These are phyloP conservation scores for Dissoconium aciculare DNA, from an alignment of 2,329 filamentous ascomycete genomes.

Conservation along the genomic window DNA sequence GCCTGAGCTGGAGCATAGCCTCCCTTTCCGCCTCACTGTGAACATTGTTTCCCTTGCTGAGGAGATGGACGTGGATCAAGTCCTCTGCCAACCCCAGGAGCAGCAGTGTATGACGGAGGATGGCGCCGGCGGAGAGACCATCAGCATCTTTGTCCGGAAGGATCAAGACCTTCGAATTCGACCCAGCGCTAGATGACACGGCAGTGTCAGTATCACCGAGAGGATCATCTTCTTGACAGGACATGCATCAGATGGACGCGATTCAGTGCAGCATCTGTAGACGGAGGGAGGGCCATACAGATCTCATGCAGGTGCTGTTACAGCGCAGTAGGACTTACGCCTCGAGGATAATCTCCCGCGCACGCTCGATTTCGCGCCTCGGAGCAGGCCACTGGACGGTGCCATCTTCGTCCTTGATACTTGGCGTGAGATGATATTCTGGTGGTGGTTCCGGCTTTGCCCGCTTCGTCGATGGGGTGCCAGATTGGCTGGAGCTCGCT, in stretches of 20 bases:
- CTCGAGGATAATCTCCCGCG: slow-evolving; percentile 41
- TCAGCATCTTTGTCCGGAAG: slow-evolving; percentile 57
- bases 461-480: slow-evolving; percentile 17
- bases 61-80: slow-evolving; percentile 43
- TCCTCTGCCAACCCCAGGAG: slow-evolving; percentile 41
- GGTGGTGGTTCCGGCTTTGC: slow-evolving; percentile 23
- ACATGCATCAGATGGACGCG: too few species aligned
- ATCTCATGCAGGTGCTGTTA: too few species aligned
- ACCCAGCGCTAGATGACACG: slow-evolving; percentile 29
- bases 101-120: slow-evolving; percentile 44
- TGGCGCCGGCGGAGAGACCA: slow-evolving; percentile 49
- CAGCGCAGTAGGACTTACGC: slow-evolving; percentile 40
- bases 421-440: slow-evolving; percentile 34
- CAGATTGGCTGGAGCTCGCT: background rate
- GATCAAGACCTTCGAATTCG: slow-evolving; percentile 39
- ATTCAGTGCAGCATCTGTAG: too few species aligned
- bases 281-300: too few species aligned
- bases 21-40: slow-evolving; percentile 40
- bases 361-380: slow-evolving; percentile 38
- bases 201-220: too few species aligned
- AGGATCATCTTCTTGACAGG: background rate
- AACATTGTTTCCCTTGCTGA: slow-evolving; percentile 45
- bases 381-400: slow-evolving; percentile 48
- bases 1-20: slow-evolving; percentile 36
- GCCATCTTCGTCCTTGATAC: slow-evolving; percentile 31